Conservation (phyloP, 345 rosid species). For the Gossypium raimondii region DNA sequence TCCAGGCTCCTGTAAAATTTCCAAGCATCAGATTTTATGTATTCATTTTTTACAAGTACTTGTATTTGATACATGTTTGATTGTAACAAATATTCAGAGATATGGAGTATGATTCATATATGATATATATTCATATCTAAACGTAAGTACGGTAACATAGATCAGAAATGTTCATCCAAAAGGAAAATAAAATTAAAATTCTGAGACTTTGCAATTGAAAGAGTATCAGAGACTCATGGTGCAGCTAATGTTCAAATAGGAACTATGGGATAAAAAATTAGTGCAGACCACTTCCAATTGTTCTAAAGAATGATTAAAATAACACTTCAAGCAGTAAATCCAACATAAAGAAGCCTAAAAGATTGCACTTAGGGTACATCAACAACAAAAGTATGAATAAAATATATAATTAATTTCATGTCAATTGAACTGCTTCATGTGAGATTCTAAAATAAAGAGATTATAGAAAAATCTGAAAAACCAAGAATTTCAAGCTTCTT, state of each 20-base stretch:
- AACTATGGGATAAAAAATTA: not conserved
- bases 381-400: not conserved
- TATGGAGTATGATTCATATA: too few species aligned
- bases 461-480: not conserved
- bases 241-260: not conserved
- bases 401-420: not conserved
- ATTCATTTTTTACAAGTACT: not conserved
- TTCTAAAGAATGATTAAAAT: not conserved
- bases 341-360: not conserved
- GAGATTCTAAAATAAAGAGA: not conserved
- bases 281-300: not conserved
- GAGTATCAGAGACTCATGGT: not conserved
- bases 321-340: slow-evolving; percentile 5
- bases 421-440: not conserved
- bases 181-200: not conserved
- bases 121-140: too few species aligned
- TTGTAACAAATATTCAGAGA: too few species aligned
- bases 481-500: not conserved
- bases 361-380: too few species aligned
- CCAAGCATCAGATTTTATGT: not conserved
- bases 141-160: too few species aligned
- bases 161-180: not conserved
- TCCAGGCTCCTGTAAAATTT: slow-evolving; percentile 46
- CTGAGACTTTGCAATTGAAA: not conserved
- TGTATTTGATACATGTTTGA: too few species aligned